Percentiles rank a stretch among this genome's conserved stretches.
Evolutionary conservation across 169 alveolate species (phyloP).

Genomic region (Plasmodium blacklocki): DNA sequence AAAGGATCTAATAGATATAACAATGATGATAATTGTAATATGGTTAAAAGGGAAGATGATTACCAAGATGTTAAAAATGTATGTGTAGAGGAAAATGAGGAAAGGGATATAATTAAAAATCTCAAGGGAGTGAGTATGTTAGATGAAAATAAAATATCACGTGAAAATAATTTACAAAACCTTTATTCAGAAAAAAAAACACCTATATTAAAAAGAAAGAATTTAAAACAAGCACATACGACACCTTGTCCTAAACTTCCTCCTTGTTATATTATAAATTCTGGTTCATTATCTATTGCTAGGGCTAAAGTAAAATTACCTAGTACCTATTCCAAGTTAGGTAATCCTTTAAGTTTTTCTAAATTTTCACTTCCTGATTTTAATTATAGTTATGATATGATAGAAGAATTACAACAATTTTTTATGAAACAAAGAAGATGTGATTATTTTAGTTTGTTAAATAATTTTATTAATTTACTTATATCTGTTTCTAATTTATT

Average conservation of each 20-base stretch:
- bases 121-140: not conserved
- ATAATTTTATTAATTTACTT: slow-evolving; percentile 83
- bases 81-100: not conserved
- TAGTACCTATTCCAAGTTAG: slow-evolving; percentile 85
- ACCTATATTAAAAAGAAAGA: slow-evolving; percentile 1
- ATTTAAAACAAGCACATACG: not conserved
- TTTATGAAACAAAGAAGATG: slow-evolving; percentile 91
- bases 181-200: not conserved
- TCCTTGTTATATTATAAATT: slow-evolving; percentile 64
- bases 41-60: not conserved
- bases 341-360: slow-evolving; percentile 84
- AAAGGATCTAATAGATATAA: not conserved
- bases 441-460: slow-evolving; percentile 89
- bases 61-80: not conserved
- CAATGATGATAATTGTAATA: not conserved
- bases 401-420: slow-evolving; percentile 88
- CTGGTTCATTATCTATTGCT: slow-evolving; percentile 76
- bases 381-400: slow-evolving; percentile 77
- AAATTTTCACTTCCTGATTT: slow-evolving; percentile 82
- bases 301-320: slow-evolving; percentile 83
- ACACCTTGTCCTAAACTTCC: slow-evolving; percentile 73
- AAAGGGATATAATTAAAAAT: not conserved
- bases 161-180: not conserved
- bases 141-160: not conserved
- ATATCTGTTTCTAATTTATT: slow-evolving; percentile 84